Evolutionary conservation across 1,139 yeast genomes (phyloP).

Genomic region (Ogataea hybrid): DNA sequence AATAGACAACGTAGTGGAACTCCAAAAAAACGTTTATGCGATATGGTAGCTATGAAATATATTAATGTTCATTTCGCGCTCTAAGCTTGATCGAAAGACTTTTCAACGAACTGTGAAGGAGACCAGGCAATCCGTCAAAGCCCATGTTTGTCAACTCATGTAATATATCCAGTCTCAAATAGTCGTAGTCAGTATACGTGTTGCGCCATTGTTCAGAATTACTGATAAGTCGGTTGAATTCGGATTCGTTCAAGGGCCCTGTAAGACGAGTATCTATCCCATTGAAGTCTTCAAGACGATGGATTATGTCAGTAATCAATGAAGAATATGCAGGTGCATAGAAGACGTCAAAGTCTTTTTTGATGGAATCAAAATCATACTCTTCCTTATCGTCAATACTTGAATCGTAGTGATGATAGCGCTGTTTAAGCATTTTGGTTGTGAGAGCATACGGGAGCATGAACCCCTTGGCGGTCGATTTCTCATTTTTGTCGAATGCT

Average conservation of each 20-base stretch:
- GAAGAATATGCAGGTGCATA: slow-evolving; percentile 55
- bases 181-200: slow-evolving; percentile 33
- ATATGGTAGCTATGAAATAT: background rate
- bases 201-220: slow-evolving; percentile 35
- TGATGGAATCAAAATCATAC: slow-evolving; percentile 24
- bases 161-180: slow-evolving; percentile 38
- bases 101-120: slow-evolving; percentile 42
- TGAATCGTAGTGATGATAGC: slow-evolving; percentile 20
- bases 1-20: background rate
- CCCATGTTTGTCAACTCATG: slow-evolving; percentile 38
- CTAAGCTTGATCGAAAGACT: slow-evolving; percentile 33
- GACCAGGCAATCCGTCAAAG: slow-evolving; percentile 41
- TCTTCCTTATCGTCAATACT: slow-evolving; percentile 11
- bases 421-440: slow-evolving; percentile 38
- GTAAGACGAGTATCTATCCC: slow-evolving; percentile 36
- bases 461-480: slow-evolving; percentile 36
- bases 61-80: slow-evolving; percentile 1
- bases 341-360: slow-evolving; percentile 48
- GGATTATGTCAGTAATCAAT: slow-evolving; percentile 42
- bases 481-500: slow-evolving; percentile 28
- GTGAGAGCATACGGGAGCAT: slow-evolving; percentile 41
- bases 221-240: slow-evolving; percentile 17
- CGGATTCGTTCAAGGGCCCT: slow-evolving; percentile 42
- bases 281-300: slow-evolving; percentile 45
- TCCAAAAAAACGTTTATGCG: background rate